Percentiles rank a stretch among this genome's conserved stretches.
Conservation (phyloP, 1,139 yeast species). For the Geotrichum candidum region DNA sequence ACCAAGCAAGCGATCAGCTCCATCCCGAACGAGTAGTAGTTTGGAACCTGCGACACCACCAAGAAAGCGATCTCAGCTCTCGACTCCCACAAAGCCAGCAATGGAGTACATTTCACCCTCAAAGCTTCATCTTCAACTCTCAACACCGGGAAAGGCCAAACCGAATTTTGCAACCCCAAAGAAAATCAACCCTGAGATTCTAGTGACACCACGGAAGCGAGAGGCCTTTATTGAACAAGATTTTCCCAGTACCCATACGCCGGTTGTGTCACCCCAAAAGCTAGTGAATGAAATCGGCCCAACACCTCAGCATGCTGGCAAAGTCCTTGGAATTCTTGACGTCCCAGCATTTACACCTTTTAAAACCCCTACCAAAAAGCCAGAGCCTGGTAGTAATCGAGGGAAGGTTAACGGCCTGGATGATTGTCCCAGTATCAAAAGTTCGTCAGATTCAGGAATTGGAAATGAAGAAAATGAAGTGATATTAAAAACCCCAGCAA, state of each 20-base stretch:
- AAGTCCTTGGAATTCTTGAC: conserved; percentile 62
- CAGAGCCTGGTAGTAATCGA: background rate
- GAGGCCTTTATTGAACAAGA: background rate
- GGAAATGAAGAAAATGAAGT: background rate
- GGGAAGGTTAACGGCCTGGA: conserved; percentile 7
- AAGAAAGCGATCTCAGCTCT: background rate
- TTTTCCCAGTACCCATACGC: background rate
- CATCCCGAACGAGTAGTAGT: background rate
- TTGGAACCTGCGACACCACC: background rate
- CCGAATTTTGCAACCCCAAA: background rate
- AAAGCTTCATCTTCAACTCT: background rate
- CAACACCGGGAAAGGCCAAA: background rate
- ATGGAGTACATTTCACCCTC: background rate
- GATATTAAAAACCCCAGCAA: conserved; percentile 5
- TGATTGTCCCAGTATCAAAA: conserved; percentile 2
- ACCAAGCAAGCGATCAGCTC: background rate
- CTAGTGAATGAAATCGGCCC: conserved; percentile 51
- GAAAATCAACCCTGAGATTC: background rate
- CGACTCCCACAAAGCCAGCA: background rate
- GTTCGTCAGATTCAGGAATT: background rate
- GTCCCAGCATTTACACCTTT: conserved; percentile 29
- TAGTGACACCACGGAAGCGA: background rate
- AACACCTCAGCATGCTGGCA: conserved; percentile 69
- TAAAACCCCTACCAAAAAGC: conserved; percentile 25
- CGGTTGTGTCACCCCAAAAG: background rate